phyloP scores from a whole-genome alignment of 108 stramenopile species.

The Mediolabrus comicus region DNA sequence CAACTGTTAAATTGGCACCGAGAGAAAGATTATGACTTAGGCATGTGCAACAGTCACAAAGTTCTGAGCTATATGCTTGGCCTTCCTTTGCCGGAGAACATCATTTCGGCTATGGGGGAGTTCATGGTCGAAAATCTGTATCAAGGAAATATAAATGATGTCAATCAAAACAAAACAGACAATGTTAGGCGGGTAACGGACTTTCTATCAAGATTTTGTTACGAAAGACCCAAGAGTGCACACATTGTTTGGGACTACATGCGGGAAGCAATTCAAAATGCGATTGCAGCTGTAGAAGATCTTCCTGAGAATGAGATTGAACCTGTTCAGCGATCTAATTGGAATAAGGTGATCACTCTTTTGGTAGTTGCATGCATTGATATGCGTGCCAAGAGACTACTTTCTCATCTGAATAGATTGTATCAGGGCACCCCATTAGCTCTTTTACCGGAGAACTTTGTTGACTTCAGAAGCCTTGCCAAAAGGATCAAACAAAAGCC shows the following conservation, averaged over 20 bases:
- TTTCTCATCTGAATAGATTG: background rate
- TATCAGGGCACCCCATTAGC: too few species aligned
- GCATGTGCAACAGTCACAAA: too few species aligned
- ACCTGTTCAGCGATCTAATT: background rate
- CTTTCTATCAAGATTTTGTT: slow-evolving; percentile 1
- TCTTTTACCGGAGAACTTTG: background rate
- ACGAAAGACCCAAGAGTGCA: slow-evolving; percentile 3
- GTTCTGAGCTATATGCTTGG: background rate
- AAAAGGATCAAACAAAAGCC: background rate
- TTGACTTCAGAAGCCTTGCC: background rate
- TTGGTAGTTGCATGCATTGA: background rate
- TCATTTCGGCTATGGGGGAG: slow-evolving; percentile 7
- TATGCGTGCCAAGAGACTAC: background rate
- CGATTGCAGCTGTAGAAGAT: background rate
- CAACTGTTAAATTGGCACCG: too few species aligned
- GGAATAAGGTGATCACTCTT: background rate
- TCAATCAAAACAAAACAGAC: background rate
- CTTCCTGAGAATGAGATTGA: background rate
- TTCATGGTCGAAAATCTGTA: slow-evolving; percentile 12
- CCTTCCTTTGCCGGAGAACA: background rate
- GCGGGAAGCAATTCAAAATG: slow-evolving; percentile 10
- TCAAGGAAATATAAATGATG: slow-evolving; percentile 10
- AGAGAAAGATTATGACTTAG: too few species aligned
- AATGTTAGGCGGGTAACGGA: background rate
- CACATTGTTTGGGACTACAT: background rate